Conservation (phyloP, 768 basidiomycete species). For the Boletus rubropictus region DNA sequence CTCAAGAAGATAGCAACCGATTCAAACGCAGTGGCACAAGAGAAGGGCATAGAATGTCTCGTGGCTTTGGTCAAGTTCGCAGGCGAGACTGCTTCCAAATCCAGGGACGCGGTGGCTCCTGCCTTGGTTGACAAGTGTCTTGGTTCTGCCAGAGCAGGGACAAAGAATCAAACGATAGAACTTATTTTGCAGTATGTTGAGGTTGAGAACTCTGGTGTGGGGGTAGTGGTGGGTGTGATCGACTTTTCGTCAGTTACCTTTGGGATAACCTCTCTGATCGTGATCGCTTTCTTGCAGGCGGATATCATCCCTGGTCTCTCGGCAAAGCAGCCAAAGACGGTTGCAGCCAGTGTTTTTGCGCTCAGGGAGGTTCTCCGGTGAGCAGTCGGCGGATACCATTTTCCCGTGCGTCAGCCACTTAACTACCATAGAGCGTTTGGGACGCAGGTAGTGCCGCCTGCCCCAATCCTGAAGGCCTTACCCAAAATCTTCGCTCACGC, state of each 20-base stretch:
- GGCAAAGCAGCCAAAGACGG: conserved; percentile 93
- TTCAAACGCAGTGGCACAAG: conserved; percentile 94
- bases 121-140: conserved; percentile 94
- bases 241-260: conserved; percentile 24
- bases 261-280: conserved; percentile 19
- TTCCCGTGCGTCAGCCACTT: neutral
- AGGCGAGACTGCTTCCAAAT: conserved; percentile 81
- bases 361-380: conserved; percentile 84
- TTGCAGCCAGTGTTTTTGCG: conserved; percentile 70
- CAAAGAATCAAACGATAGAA: conserved; percentile 82
- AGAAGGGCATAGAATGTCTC: conserved; percentile 91
- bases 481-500: conserved; percentile 93
- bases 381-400: conserved; percentile 22
- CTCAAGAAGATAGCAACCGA: conserved; percentile 87
- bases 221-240: conserved; percentile 71
- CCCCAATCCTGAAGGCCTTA: conserved; percentile 77
- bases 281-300: conserved; percentile 39
- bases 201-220: conserved; percentile 83
- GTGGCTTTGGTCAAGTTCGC: conserved; percentile 84
- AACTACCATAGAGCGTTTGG: conserved; percentile 63
- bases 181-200: conserved; percentile 87
- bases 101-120: conserved; percentile 77
- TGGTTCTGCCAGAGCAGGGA: conserved; percentile 85
- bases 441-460: conserved; percentile 60
- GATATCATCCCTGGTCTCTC: conserved; percentile 80